A percentile compares a stretch with the other conserved stretches of the same genome.
Conservation (phyloP, 2,329 filamentous ascomycete species). For the Berkeleyomyces rouxiae region DNA sequence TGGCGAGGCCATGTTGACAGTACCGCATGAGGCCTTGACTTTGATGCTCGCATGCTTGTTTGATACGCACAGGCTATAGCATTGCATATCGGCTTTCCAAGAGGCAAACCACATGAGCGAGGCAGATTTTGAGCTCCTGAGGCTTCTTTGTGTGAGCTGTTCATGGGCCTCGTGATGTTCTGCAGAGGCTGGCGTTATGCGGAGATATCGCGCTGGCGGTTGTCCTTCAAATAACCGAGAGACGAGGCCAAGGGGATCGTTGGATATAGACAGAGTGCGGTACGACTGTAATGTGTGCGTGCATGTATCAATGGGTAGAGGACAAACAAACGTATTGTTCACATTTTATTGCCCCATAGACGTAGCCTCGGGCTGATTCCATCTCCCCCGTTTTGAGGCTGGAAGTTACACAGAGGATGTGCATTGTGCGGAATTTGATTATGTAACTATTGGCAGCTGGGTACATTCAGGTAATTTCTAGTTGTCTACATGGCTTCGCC, state of each 20-base stretch:
- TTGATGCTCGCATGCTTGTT: neutral
- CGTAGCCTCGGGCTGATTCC: neutral
- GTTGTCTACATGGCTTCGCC: neutral
- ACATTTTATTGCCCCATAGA: neutral
- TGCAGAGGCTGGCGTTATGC: neutral
- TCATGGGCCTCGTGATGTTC: neutral
- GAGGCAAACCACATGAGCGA: neutral
- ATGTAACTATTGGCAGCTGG: too few relatives aligned
- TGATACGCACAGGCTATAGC: neutral
- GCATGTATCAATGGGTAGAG: neutral
- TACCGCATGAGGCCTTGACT: neutral
- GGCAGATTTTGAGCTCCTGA: neutral
- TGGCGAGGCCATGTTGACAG: neutral
- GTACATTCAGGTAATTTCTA: neutral
- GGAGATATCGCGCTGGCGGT: neutral
- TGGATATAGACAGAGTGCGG: neutral
- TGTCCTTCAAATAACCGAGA: neutral
- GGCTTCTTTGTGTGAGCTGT: neutral
- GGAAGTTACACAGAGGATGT: neutral
- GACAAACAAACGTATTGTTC: neutral
- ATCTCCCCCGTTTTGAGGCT: neutral
- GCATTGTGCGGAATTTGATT: neutral
- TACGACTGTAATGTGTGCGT: too few relatives aligned
- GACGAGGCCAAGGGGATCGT: neutral
- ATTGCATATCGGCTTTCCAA: neutral